Base-by-base conservation (phyloP, 768 basidiomycete species). In the Leccinum truebloodii region DNA sequence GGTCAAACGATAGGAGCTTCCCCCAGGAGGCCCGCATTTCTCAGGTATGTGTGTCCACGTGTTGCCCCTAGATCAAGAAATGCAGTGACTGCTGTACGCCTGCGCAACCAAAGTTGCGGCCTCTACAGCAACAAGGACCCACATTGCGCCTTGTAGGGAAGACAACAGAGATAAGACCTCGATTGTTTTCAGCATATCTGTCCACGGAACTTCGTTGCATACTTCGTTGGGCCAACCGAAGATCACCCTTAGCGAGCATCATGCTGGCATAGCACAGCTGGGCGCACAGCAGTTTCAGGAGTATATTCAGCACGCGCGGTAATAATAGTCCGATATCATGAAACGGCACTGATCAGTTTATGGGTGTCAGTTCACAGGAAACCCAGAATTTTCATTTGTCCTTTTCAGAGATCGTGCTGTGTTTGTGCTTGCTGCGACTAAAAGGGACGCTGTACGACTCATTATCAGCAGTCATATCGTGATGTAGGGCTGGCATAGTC, bases 41-140 rank as follows among this genome's bases (percentile, higher is more conserved):
- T 53, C 63, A 63, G 52, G 52, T 20, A 12, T 13, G 7, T 12
- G 7, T 49, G 39, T 50, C 53, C 46, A 51, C 59, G 53, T 13
- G 28, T 48, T 52, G 54, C 57, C 35, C 22, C 24, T 63, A 20
- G n/a, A n/a, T 26, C 32, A 9, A 46, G 22, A 30, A 28, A 41
- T 24, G 57, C 32, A 26, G 60, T 52, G 57, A 26, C 30, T 58
- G n/a, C 5, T 44, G 50, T 59, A 58, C n/a, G 51, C 30, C 6
- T 30, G 53, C 67, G 63, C 59, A 66, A 57, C n/a, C 46, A 20
- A 50, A 1, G 26, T 26, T 14, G 54, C 54, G 8, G 26, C 16
- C 2, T 53, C 6, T 20, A 68, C 68, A 63, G 63, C 63, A 71
- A 59, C 41, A 55, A 46, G 68, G 69, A 63, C 68, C 61, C 20